Evolutionary conservation across 1,284 basidiomycete genomes (phyloP), one percentile per base, ranked within the genome.

Genomic region (Microbotryum intermedium): DNA sequence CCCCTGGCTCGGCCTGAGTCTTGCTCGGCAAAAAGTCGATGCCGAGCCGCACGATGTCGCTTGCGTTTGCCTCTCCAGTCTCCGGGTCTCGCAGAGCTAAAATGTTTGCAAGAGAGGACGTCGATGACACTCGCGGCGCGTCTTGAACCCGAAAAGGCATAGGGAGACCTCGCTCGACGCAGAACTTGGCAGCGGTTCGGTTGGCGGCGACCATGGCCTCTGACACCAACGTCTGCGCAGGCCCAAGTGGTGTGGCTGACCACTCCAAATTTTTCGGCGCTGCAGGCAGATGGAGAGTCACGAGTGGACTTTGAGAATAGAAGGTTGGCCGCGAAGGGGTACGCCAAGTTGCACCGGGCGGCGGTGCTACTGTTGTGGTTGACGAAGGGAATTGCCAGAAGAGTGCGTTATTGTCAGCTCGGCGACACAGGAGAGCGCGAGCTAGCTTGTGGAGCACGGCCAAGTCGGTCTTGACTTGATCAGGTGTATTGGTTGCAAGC

Each of bases 151-250:
- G 83, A 59, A 86, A 87, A 1, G 89, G 72, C 45, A 84, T 78
- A 1, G 87, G 83, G 23, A 97, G 68, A 6, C 77, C 76, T 23
- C 79, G 80, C 18, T 88, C 83, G 23, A 73, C 67, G 57, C 83
- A 83, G 75, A 87, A 93, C 42, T 77, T 76, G 20, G 90, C 94
- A 1, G 87, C 86, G 2, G 86, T 79, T 1, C 87, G 82, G 58
- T 85, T 85, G 0, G 90, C 90, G 13, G 87, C 72, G 68, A 92
- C 85, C 88, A 94, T 94, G 70, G 81, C 78, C 74, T 97, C 91
- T 0, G 85, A 79, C 7, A 98, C 83, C 51, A 91, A 72, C 45
- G 73, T 71, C 28, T 66, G 61, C 8, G 72, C 68, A 16, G 61
- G 65, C 21, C 59, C 68, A 42, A 58, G 34, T 11, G 57, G 60